Evolutionary conservation across 441 rosid species (phyloP), one percentile per base, ranked within the genome.

Genomic region (Aquilaria agallochum): DNA sequence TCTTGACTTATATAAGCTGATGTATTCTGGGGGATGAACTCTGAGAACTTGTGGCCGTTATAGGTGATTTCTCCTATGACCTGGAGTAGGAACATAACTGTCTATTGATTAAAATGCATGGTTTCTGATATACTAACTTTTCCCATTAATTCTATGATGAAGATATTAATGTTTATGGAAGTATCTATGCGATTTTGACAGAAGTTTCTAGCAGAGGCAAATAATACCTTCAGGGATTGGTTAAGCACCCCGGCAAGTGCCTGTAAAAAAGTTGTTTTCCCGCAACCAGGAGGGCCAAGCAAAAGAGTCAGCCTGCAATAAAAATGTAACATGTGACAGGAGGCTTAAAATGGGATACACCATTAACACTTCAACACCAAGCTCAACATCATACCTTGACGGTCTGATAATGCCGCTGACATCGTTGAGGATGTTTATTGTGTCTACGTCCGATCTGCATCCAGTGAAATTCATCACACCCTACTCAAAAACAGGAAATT

Each of bases 31-130:
- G 62, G 69, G 9, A 58, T 58, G 56, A 65, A 84, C 71, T 84
- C 89, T 30, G 80, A 63, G n/a, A 81, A 60, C 54, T 67, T 65
- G 66, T 66, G 63, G 20, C 90, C 90, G 51, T 84, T 84, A 63
- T 87, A 87, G 48, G 80, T 65, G 27, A 84, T 64, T 56, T 78
- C 73, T 64, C 90, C 62, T 30, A 51, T 30, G 50, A 65, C 58
- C 68, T 65, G 62, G 48, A 32, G 27, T 33, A 13, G 30, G 47
- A 55, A 54, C 1, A 31, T 31, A 46, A 27, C 45, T 20, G 27
- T 1, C 27, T 20, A 20, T 20, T 1, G 27, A 20, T 20, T 20
- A 20, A 20, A 20, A 20, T 20, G 1, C 51, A 11, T 30, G 42
- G 51, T n/a, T 53, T 53, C 11, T 20, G 9, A 61, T 33, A 10